Percentiles rank a stretch among this genome's conserved stretches.
phyloP scores from a whole-genome alignment of 1,284 basidiomycete genomes.

The Ganoderma lingzhi region DNA sequence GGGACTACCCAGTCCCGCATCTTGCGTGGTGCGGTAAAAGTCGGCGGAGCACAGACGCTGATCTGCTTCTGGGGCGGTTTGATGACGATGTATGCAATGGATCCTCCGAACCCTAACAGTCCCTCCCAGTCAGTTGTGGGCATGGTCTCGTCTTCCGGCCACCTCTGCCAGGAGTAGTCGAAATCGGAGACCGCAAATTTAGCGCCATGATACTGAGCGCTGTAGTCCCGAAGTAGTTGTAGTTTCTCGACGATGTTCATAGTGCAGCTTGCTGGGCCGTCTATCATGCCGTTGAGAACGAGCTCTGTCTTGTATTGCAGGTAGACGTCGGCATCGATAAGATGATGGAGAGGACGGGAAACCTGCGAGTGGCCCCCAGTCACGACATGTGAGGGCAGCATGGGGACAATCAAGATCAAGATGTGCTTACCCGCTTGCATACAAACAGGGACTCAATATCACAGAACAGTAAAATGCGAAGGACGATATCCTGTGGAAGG shows the following conservation, averaged over 20 bases:
- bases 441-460: not conserved
- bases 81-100: slow-evolving; percentile 7
- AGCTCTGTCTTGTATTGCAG: slow-evolving; percentile 64
- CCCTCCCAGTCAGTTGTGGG: not conserved
- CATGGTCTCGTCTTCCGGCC: not conserved
- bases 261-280: slow-evolving; percentile 43
- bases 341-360: slow-evolving; percentile 47
- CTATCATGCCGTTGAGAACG: slow-evolving; percentile 51
- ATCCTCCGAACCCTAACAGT: not conserved
- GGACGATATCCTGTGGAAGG: not conserved
- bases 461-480: not conserved
- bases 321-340: slow-evolving; percentile 47
- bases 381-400: not conserved
- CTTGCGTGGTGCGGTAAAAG: not conserved
- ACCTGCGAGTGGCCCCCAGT: slow-evolving; percentile 47
- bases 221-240: slow-evolving; percentile 40
- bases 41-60: slow-evolving; percentile 4
- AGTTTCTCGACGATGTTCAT: slow-evolving; percentile 46
- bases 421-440: not conserved
- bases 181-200: not conserved
- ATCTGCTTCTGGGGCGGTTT: slow-evolving; percentile 12
- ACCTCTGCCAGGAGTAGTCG: slow-evolving; percentile 6
- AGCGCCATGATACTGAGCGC: not conserved
- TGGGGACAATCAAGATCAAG: not conserved
- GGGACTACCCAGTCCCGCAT: slow-evolving; percentile 9